Percentiles rank a stretch among this genome's conserved stretches.
These are phyloP conservation scores for Ceratobasidium sp. DNA, from an alignment of 1,284 basidiomycete species.

Conservation along the genomic window DNA sequence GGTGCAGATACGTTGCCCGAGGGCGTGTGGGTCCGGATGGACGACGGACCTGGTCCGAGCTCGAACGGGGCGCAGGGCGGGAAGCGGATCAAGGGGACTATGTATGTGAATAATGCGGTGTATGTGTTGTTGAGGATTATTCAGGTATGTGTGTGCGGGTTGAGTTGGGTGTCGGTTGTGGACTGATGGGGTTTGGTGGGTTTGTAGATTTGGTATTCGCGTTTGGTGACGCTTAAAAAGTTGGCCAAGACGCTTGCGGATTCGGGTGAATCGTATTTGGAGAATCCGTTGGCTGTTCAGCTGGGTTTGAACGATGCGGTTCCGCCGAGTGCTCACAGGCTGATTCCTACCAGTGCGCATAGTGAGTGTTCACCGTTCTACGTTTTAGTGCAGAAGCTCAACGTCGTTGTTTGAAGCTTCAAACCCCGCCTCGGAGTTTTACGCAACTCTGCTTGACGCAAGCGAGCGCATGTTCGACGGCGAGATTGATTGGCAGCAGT, in stretches of 20 bases:
- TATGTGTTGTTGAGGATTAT: constrained; percentile 90
- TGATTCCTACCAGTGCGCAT: constrained; percentile 41
- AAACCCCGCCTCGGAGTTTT: constrained; percentile 75
- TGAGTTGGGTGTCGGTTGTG: background rate
- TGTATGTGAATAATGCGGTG: constrained; percentile 94
- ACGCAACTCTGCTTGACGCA: constrained; percentile 90
- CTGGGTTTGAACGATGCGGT: constrained; percentile 73
- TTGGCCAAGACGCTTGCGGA: constrained; percentile 65
- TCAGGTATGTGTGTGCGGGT: constrained; percentile 70
- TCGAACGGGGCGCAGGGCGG: constrained; percentile 46
- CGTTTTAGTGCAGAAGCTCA: constrained; percentile 49
- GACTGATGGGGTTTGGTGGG: constrained; percentile 35
- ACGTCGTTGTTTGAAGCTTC: constrained; percentile 56
- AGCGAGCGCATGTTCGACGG: constrained; percentile 94
- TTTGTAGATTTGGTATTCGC: constrained; percentile 84
- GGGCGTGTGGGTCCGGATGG: constrained; percentile 49
- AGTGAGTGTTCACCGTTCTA: background rate
- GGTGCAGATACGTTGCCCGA: constrained; percentile 26
- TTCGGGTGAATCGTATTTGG: constrained; percentile 43
- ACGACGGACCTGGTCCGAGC: constrained; percentile 42
- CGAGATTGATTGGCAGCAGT: constrained; percentile 89
- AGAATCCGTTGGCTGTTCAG: constrained; percentile 66
- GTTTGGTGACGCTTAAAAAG: constrained; percentile 84
- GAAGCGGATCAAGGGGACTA: constrained; percentile 62
- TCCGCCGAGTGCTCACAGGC: constrained; percentile 58